Conservation (phyloP, 2,329 filamentous ascomycete species). For the Talaromyces atroroseus region DNA sequence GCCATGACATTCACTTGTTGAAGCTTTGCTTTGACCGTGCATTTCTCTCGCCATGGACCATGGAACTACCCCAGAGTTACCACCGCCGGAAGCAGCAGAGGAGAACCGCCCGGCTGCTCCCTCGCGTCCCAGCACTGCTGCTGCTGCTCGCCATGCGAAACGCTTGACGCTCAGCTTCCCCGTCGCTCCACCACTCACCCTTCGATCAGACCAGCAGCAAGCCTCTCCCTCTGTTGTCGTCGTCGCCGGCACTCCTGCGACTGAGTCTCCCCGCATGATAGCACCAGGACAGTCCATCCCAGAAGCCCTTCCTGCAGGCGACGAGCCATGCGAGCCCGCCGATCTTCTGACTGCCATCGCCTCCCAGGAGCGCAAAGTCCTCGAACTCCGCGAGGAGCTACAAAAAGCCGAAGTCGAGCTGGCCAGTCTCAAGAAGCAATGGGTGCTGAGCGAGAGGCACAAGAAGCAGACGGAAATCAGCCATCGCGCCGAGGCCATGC, state of each 20-base stretch:
- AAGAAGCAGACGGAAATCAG: conserved; percentile 67
- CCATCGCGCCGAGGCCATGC: conserved; percentile 54
- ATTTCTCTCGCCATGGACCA: conserved; percentile 3
- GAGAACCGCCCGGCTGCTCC: conserved; percentile 4
- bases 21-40: no score
- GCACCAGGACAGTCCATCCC: conserved; percentile 6
- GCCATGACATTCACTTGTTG: neutral
- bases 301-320: conserved; percentile 21
- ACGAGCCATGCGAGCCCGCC: conserved; percentile 46
- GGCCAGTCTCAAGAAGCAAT: conserved; percentile 72
- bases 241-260: conserved; percentile 12
- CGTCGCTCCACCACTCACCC: conserved; percentile 27
- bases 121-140: conserved; percentile 26
- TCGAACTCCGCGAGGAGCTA: conserved; percentile 91
- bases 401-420: conserved; percentile 73
- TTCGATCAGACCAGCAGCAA: conserved; percentile 18
- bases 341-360: conserved; percentile 84
- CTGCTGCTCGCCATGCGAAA: conserved; percentile 40
- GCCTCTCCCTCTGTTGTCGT: conserved; percentile 25
- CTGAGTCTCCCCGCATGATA: conserved; percentile 9
- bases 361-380: conserved; percentile 80
- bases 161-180: conserved; percentile 45
- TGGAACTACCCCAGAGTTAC: conserved; percentile 9
- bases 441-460: conserved; percentile 68
- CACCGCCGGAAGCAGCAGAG: neutral